These are phyloP conservation scores for Alternaria sp. DNA, from an alignment of 2,329 filamentous ascomycete genomes.

Conservation along the genomic window DNA sequence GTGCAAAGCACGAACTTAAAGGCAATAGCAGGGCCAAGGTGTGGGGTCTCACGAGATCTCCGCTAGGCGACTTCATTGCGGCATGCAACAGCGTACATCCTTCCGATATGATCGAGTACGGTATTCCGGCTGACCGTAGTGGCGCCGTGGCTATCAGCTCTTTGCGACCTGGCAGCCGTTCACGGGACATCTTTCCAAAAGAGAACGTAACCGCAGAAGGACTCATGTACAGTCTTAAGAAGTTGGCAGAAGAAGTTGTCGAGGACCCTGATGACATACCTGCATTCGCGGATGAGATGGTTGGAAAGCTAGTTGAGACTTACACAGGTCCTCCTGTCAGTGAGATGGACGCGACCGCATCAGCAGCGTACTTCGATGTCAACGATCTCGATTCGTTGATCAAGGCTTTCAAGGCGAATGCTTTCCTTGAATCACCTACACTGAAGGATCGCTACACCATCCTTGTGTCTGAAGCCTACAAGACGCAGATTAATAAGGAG, in stretches of 20 bases:
- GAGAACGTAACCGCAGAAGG: conserved; percentile 39
- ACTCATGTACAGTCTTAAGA: conserved; percentile 42
- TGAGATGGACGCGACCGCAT: background rate
- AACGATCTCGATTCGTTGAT: conserved; percentile 17
- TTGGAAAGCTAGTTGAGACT: conserved; percentile 25
- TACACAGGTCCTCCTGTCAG: conserved; percentile 11
- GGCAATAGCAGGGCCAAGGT: conserved; percentile 58
- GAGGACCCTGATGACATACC: conserved; percentile 33
- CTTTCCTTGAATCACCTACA: conserved; percentile 35
- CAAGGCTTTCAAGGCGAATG: conserved; percentile 25
- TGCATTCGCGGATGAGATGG: conserved; percentile 28
- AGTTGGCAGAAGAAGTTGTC: conserved; percentile 40
- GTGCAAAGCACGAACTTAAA: conserved; percentile 58
- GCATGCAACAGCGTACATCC: conserved; percentile 62
- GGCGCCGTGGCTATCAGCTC: conserved; percentile 45
- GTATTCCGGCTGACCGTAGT: conserved; percentile 55
- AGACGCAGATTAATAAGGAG: conserved; percentile 17
- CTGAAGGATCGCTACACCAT: conserved; percentile 41
- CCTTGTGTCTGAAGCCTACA: conserved; percentile 38
- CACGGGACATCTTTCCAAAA: conserved; percentile 24
- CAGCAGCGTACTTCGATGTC: background rate
- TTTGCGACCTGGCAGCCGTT: conserved; percentile 23
- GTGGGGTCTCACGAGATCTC: conserved; percentile 60
- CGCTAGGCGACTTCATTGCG: conserved; percentile 56
- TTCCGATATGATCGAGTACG: conserved; percentile 64